Conservation (phyloP, 225 moss, liverwort and hornwort species). For the Antitrichia curtipendula region DNA sequence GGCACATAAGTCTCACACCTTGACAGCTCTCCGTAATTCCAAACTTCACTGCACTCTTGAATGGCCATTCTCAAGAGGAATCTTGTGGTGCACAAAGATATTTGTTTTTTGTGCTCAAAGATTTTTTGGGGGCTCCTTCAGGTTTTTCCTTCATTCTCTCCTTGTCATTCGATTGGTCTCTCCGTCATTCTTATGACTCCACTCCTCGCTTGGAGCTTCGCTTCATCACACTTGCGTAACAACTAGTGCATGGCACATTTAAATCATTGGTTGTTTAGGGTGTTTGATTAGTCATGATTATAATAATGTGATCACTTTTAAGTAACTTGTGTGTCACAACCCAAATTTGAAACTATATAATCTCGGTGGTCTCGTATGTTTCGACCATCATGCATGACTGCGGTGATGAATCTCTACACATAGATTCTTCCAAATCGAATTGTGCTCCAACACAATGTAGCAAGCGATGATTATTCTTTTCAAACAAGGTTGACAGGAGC, state of each 20-base stretch:
- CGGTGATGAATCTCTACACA: background rate
- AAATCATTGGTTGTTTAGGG: background rate
- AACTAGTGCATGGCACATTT: background rate
- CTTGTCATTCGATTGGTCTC: background rate
- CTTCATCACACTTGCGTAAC: background rate
- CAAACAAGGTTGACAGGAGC: background rate
- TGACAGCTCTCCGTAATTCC: background rate
- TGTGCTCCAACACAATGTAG: background rate
- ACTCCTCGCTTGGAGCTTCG: background rate
- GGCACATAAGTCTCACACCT: background rate
- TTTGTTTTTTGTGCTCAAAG: background rate
- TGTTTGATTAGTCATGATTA: background rate
- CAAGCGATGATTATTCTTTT: background rate
- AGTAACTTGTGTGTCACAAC: background rate
- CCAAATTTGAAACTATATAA: background rate
- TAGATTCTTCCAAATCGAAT: background rate
- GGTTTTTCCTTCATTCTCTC: background rate
- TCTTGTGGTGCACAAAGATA: background rate
- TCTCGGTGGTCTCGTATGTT: background rate
- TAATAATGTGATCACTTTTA: background rate
- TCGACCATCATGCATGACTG: too few relatives aligned
- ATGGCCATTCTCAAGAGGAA: background rate
- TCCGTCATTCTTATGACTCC: background rate
- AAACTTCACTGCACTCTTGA: background rate
- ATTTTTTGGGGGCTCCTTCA: background rate